These are phyloP conservation scores for Nakazawaea laoshanensis DNA, from an alignment of 805 yeast genomes.

Conservation along the genomic window DNA sequence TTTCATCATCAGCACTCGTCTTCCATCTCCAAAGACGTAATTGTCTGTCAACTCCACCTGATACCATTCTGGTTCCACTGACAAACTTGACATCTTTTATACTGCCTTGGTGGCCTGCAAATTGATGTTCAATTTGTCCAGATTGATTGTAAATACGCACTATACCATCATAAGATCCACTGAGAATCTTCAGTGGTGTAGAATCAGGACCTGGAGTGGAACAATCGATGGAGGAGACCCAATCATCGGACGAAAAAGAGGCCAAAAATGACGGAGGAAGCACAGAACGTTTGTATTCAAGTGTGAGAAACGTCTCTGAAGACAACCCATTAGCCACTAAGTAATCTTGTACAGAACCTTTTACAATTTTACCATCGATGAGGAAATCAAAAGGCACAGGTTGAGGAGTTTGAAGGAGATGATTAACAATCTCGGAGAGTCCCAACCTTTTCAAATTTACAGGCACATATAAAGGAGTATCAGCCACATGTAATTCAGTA, in stretches of 20 bases:
- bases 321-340: slow-evolving; percentile 70
- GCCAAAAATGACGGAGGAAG: slow-evolving; percentile 91
- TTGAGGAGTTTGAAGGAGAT: slow-evolving; percentile 50
- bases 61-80: slow-evolving; percentile 63
- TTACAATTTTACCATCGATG: slow-evolving; percentile 74
- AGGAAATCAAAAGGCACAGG: slow-evolving; percentile 91
- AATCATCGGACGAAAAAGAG: slow-evolving; percentile 86
- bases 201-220: slow-evolving; percentile 21
- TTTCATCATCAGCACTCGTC: slow-evolving; percentile 29
- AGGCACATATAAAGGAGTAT: slow-evolving; percentile 84
- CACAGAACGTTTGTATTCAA: slow-evolving; percentile 89
- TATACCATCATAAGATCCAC: slow-evolving; percentile 93
- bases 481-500: slow-evolving; percentile 59
- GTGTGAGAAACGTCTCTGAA: slow-evolving; percentile 64
- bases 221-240: slow-evolving; percentile 74
- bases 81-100: slow-evolving; percentile 79
- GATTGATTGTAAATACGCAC: slow-evolving; percentile 82
- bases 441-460: slow-evolving; percentile 82
- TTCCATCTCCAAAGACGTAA: slow-evolving; percentile 81
- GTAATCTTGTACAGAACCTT: slow-evolving; percentile 75
- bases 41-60: slow-evolving; percentile 86
- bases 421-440: slow-evolving; percentile 90
- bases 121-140: slow-evolving; percentile 73
- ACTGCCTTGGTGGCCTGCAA: slow-evolving; percentile 84
- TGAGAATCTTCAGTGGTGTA: slow-evolving; percentile 52